A percentile compares a stretch with the other conserved stretches of the same genome.
These are phyloP conservation scores for Trichoderma harzianum DNA, from an alignment of 2,329 filamentous ascomycete species.

Conservation along the genomic window DNA sequence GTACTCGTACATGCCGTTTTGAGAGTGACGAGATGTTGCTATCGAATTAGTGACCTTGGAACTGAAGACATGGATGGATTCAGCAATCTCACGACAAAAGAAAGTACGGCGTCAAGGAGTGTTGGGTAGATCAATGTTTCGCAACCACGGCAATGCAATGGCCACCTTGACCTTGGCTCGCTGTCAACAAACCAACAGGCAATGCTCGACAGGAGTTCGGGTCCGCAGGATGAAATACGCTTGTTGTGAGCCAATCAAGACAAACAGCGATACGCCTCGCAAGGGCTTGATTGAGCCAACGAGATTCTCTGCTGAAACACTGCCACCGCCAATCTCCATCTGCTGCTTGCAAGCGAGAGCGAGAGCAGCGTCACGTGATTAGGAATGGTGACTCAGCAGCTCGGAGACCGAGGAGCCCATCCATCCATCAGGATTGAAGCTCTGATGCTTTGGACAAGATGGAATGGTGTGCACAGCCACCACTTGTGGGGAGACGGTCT, in stretches of 20 bases:
- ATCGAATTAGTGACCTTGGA: background rate
- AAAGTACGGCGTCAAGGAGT: background rate
- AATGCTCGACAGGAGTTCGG: constrained; percentile 3
- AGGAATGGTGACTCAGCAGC: background rate
- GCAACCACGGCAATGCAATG: background rate
- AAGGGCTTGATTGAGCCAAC: background rate
- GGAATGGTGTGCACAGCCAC: constrained; percentile 11
- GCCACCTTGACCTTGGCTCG: background rate
- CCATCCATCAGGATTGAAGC: constrained; percentile 1
- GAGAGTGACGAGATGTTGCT: background rate
- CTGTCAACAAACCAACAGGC: background rate
- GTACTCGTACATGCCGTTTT: background rate
- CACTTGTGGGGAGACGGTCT: background rate
- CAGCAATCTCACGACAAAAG: background rate
- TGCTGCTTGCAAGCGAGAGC: background rate
- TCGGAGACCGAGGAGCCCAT: constrained; percentile 10
- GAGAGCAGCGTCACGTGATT: constrained; percentile 1
- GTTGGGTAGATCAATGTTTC: constrained; percentile 2
- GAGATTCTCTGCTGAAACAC: constrained; percentile 6
- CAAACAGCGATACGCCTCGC: background rate
- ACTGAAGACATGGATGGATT: background rate
- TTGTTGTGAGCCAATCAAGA: background rate
- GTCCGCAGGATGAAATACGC: background rate
- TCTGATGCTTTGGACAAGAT: background rate
- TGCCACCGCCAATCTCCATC: background rate